Percentiles rank a stretch among this genome's conserved stretches.
Conservation (phyloP, 1,284 basidiomycete species). For the Thecaphora thlaspeos region DNA sequence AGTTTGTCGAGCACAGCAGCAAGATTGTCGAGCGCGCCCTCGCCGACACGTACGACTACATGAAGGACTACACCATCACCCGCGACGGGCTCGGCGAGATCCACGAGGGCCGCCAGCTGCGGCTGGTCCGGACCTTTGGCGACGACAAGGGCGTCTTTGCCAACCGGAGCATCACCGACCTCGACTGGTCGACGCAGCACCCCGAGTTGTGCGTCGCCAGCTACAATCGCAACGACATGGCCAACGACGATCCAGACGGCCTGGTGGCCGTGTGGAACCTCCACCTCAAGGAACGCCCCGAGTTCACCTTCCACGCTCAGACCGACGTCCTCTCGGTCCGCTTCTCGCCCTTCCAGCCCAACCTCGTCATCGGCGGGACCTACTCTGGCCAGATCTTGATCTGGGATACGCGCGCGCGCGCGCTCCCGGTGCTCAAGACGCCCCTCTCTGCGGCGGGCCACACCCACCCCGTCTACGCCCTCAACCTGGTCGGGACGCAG, state of each 20-base stretch:
- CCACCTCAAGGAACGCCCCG: slow-evolving; percentile 88
- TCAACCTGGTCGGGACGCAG: slow-evolving; percentile 95
- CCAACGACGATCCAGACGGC: slow-evolving; percentile 71
- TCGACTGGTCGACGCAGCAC: slow-evolving; percentile 98
- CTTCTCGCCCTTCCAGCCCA: slow-evolving; percentile 97
- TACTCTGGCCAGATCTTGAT: slow-evolving; percentile 96
- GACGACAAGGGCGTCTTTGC: slow-evolving; percentile 56
- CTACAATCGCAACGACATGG: slow-evolving; percentile 95
- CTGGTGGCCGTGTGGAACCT: slow-evolving; percentile 97
- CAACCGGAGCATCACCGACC: slow-evolving; percentile 87
- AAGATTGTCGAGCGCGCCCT: slow-evolving; percentile 94
- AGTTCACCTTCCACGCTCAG: slow-evolving; percentile 96
- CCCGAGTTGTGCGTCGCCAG: slow-evolving; percentile 91
- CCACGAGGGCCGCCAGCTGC: slow-evolving; percentile 18
- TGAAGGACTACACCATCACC: slow-evolving; percentile 87
- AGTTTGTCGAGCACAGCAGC: slow-evolving; percentile 91
- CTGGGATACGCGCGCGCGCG: slow-evolving; percentile 95
- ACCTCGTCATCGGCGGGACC: slow-evolving; percentile 92
- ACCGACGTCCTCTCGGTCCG: slow-evolving; percentile 94
- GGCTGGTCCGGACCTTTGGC: slow-evolving; percentile 36
- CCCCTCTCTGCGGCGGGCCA: slow-evolving; percentile 86
- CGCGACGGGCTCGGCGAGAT: slow-evolving; percentile 62
- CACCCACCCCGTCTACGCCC: slow-evolving; percentile 95
- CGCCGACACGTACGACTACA: slow-evolving; percentile 93
- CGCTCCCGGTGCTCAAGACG: slow-evolving; percentile 87